Evolutionary conservation across 2,329 filamentous ascomycete species (phyloP), one percentile per base, ranked within the genome.

Genomic region (Colletotrichum sp.): DNA sequence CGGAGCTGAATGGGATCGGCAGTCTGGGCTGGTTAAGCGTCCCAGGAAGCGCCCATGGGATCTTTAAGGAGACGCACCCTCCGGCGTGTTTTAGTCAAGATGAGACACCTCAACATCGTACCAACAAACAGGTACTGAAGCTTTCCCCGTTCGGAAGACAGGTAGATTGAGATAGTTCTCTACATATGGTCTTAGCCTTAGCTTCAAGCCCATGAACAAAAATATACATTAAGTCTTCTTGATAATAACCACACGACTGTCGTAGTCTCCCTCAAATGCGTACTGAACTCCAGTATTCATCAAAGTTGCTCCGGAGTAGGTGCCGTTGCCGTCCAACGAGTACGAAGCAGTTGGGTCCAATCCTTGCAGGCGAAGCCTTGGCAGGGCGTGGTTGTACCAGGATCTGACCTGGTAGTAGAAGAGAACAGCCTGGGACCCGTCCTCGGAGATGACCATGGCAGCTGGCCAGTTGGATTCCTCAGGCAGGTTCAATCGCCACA

Each of bases 241-340:
- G 72, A 93, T 78, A 68, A 90, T 87, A 8, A 93, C 85, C 34
- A 93, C 83, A 78, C 86, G 87, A 78, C 92, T 93, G 77, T 90
- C 87, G 77, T 91, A 92, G 78, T 93, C 91, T 1, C 82, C 84
- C 1, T 83, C 79, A 78, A 92, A 89, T 6, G 82, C 78, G 81
- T 88, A 86, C 82, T 92, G 90, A 49, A 94, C 79, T 0, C 92
- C 92, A 2, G 86, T 86, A 77, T 92, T 93, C 90, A 93, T 93
- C 79, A 93, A 84, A 9, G 90, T 93, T 12, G 88, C 87, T 0
- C 92, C 92, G 1, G 89, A 90, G 76, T 89, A 90, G 8, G 87
- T 88, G 30, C 82, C 85, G 34, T 90, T 88, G 57, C 89, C 85
- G 21, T 91, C 83, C 28, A 78, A 21, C 18, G 83, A 88, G 78